Percentiles rank a stretch among this genome's conserved stretches.
These are phyloP conservation scores for Apiotrichum akiyoshidainum DNA, from an alignment of 1,284 basidiomycete genomes.

Conservation along the genomic window DNA sequence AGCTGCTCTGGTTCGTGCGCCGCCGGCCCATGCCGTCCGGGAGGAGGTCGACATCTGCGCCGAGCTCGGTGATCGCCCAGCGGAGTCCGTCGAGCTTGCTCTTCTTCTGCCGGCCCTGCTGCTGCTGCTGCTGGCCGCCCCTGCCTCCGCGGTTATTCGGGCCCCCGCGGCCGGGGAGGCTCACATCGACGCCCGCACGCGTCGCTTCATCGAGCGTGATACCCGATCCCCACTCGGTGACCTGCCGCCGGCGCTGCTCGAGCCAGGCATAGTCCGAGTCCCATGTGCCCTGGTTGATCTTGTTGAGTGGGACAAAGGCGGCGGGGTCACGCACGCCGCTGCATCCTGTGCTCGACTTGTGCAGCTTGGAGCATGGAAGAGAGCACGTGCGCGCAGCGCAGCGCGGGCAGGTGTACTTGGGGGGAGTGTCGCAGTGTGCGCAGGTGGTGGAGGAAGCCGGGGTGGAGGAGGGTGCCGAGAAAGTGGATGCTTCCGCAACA, in stretches of 20 bases:
- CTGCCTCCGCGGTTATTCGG: no score
- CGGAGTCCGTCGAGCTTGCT: conserved; percentile 63
- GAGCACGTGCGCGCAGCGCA: conserved; percentile 71
- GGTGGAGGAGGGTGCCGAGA: background rate
- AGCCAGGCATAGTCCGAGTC: conserved; percentile 80
- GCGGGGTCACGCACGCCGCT: conserved; percentile 70
- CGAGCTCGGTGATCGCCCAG: conserved; percentile 64
- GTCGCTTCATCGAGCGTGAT: conserved; percentile 53
- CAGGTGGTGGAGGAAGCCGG: conserved; percentile 11
- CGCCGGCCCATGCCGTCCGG: conserved; percentile 77
- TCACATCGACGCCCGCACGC: conserved; percentile 1
- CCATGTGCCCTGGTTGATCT: conserved; percentile 74
- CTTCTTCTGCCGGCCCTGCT: conserved; percentile 26
- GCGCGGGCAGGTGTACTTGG: conserved; percentile 78
- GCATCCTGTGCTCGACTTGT: conserved; percentile 66
- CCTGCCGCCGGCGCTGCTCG: conserved; percentile 70
- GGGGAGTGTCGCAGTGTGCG: conserved; percentile 26
- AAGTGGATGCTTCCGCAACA: background rate
- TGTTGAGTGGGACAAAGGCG: conserved; percentile 70
- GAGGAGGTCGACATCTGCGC: conserved; percentile 64
- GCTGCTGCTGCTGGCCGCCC: background rate
- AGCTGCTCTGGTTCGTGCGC: conserved; percentile 70
- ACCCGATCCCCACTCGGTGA: conserved; percentile 67
- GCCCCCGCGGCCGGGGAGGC: no score
- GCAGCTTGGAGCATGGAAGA: conserved; percentile 63